These are phyloP conservation scores for Fusarium illudens DNA, from an alignment of 2,329 filamentous ascomycete genomes.

Conservation along the genomic window DNA sequence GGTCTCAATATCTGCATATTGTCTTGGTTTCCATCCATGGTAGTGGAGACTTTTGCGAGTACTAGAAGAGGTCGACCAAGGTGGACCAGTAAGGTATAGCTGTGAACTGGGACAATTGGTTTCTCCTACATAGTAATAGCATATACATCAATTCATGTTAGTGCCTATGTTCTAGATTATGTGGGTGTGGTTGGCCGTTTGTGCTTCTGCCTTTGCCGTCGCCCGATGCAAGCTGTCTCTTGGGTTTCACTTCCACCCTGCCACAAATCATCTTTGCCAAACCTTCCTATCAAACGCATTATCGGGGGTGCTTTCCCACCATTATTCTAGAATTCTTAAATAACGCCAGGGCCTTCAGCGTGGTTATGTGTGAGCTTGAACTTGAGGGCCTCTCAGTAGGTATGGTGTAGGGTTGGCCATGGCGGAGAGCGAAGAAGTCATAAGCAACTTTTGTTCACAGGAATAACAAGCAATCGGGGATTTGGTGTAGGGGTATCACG, in stretches of 20 bases:
- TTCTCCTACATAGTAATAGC: background rate
- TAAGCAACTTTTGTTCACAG: background rate
- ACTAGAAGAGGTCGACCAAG: background rate
- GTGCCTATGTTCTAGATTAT: too few relatives aligned
- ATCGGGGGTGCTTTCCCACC: too few relatives aligned
- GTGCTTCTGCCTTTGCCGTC: too few relatives aligned
- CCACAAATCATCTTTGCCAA: background rate
- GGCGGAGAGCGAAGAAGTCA: accelerated
- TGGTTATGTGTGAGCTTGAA: background rate
- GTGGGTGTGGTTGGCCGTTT: too few relatives aligned
- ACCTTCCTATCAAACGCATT: background rate
- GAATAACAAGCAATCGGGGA: constrained; percentile 22
- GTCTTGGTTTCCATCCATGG: too few relatives aligned
- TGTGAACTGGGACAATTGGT: background rate
- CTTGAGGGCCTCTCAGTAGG: background rate
- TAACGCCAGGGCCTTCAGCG: too few relatives aligned
- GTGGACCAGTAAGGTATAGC: background rate
- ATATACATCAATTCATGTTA: background rate
- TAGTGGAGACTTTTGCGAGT: background rate
- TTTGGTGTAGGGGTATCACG: constrained; percentile 44
- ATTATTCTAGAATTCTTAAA: too few relatives aligned
- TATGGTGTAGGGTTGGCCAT: background rate
- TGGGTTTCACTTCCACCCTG: background rate
- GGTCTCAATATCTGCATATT: too few relatives aligned
- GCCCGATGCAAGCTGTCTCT: background rate